Evolutionary conservation across 2,329 filamentous ascomycete genomes (phyloP).

Genomic region (Diaporthe sp.): DNA sequence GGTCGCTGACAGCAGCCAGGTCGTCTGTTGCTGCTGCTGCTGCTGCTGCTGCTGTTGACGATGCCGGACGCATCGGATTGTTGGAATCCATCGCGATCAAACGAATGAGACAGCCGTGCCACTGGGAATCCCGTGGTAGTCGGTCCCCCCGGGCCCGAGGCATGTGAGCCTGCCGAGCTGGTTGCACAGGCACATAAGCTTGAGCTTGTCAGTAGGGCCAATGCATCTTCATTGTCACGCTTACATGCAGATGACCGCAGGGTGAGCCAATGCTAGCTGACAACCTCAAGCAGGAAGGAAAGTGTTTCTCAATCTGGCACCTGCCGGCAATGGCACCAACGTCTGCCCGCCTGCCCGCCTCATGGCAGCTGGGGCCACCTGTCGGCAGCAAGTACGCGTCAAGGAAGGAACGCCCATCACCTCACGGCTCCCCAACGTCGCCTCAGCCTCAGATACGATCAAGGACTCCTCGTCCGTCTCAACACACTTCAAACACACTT

Average conservation of each 20-base stretch:
- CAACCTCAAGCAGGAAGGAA: not conserved
- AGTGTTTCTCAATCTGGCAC: not conserved
- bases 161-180: not conserved
- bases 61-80: not conserved
- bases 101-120: not conserved
- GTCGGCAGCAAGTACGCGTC: not conserved
- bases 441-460: not conserved
- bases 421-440: not conserved
- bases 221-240: not conserved
- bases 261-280: not conserved
- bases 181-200: not conserved
- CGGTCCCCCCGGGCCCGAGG: too few relatives aligned
- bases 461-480: not conserved
- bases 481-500: not conserved
- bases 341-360: not conserved
- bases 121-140: not conserved
- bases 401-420: not conserved
- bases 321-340: not conserved
- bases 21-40: not conserved
- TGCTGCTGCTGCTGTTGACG: not conserved
- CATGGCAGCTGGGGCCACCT: not conserved
- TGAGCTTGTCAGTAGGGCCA: not conserved
- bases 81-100: not conserved
- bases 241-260: not conserved
- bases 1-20: conserved; percentile 46